Evolutionary conservation across 352 stramenopile genomes (phyloP).

Genomic region (Phytophthora lateralis): DNA sequence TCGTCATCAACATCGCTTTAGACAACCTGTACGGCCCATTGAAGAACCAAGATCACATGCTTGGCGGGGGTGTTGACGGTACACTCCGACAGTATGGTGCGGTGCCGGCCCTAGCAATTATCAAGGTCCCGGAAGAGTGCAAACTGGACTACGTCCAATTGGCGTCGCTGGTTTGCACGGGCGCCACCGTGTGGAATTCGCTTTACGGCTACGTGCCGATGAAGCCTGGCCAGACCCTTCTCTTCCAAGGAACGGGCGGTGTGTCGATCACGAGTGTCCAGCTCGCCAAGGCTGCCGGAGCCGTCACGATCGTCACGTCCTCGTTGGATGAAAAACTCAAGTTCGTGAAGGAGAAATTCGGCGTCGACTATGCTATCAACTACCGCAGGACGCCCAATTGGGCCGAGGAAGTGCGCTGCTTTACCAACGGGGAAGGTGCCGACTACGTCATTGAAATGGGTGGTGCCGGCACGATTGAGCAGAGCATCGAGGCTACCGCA

Average conservation of each 20-base stretch:
- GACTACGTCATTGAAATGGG: slow-evolving; percentile 46
- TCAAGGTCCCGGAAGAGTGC: slow-evolving; percentile 32
- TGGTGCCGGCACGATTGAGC: slow-evolving; percentile 38
- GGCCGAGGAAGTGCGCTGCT: slow-evolving; percentile 24
- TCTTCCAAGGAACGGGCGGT: slow-evolving; percentile 29
- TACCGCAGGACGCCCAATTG: slow-evolving; percentile 39
- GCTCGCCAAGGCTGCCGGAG: slow-evolving; percentile 39
- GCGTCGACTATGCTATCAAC: slow-evolving; percentile 39
- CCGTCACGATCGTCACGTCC: slow-evolving; percentile 40
- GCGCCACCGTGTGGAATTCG: slow-evolving; percentile 37
- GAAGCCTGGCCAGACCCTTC: slow-evolving; percentile 25
- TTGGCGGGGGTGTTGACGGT: slow-evolving; percentile 34
- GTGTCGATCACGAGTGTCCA: slow-evolving; percentile 38
- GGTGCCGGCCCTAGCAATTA: slow-evolving; percentile 25
- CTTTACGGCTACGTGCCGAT: slow-evolving; percentile 32
- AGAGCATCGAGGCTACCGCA: slow-evolving; percentile 36
- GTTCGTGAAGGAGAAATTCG: slow-evolving; percentile 38
- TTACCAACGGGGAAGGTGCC: slow-evolving; percentile 32
- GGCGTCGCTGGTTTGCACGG: slow-evolving; percentile 33
- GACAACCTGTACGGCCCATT: slow-evolving; percentile 29
- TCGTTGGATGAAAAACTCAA: slow-evolving; percentile 29
- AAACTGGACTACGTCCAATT: slow-evolving; percentile 33
- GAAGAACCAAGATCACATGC: slow-evolving; percentile 21
- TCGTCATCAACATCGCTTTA: slow-evolving; percentile 36
- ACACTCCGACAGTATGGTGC: slow-evolving; percentile 34